Evolutionary conservation across 139 green algal genomes (phyloP), one percentile per base, ranked within the genome.

Genomic region (Dunaliella primolecta): DNA sequence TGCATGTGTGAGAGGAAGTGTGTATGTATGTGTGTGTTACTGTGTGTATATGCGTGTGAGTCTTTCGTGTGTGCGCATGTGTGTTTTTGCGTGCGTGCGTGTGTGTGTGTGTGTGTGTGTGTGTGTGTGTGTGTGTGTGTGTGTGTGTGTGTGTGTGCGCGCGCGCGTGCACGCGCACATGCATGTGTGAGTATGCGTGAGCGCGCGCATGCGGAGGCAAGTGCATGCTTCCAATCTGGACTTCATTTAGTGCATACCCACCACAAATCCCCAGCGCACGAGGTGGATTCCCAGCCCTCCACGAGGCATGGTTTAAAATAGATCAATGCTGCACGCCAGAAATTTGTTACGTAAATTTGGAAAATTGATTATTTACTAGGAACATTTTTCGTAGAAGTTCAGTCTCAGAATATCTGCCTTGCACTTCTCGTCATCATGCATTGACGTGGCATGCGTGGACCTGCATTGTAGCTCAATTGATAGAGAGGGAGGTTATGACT

Each of bases 211-310:
- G 46, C 46, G 46, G 7, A 64, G 7, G 46, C 46, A 15, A 7
- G 46, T 64, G 46, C 15, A 25, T 64, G 7, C 46, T 64, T 64
- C 7, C 46, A n/a, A n/a, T n/a, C n/a, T n/a, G n/a, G n/a, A n/a
- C n/a, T n/a, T n/a, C n/a, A n/a, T n/a, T n/a, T n/a, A n/a, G n/a
- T n/a, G n/a, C n/a, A n/a, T 64, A 75, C 84, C 84, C 55, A 90
- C 87, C 36, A 71, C 70, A 56, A 90, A 87, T 32, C 87, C 87
- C 87, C 87, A 91, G 56, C 87, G 78, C 31, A 84, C 84, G 24
- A 91, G 82, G 71, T 87, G 87, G 25, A 91, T 87, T 0, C 87
- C 75, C 34, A 91, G 31, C 0, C 87, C 87, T 7, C 87, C 87
- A 1, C 32, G 24, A 32, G 75, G 27, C 30, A 36, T 38, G 75